Conservation (phyloP, 2,329 filamentous ascomycete species). For the Pseudopyricularia javanii region DNA sequence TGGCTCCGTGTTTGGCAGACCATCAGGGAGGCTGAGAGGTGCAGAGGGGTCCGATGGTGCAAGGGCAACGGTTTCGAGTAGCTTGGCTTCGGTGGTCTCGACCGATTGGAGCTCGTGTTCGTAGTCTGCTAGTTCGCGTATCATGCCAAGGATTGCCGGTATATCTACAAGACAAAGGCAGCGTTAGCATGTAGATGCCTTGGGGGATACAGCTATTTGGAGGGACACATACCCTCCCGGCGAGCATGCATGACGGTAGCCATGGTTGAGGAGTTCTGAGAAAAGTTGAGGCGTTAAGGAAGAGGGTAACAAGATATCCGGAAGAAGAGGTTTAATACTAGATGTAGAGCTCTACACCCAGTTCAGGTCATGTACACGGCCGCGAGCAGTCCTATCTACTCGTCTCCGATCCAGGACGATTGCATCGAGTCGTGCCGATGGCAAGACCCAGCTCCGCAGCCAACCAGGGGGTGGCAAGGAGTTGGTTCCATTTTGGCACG, state of each 20-base stretch:
- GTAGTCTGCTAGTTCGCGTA: conserved; percentile 78
- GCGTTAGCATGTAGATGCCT: conserved; percentile 1
- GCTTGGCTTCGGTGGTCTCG: conserved; percentile 63
- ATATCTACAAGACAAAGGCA: conserved; percentile 47
- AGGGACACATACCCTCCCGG: background rate
- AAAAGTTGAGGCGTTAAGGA: no score
- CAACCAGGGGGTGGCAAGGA: no score
- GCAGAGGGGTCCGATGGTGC: conserved; percentile 30
- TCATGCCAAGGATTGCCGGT: conserved; percentile 65
- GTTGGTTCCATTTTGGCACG: no score
- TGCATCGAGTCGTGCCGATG: no score
- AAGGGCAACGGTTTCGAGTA: conserved; percentile 69
- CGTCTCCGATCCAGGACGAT: no score
- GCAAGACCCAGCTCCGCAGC: no score
- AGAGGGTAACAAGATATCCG: no score
- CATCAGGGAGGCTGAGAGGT: conserved; percentile 7
- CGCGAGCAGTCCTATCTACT: no score
- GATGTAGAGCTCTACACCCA: no score
- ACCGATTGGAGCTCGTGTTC: conserved; percentile 66
- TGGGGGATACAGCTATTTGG: background rate
- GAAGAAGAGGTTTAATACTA: no score
- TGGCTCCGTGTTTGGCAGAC: conserved; percentile 35
- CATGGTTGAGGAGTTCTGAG: background rate
- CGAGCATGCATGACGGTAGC: background rate
- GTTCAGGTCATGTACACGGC: no score